These are phyloP conservation scores for Sphaerobolus stellatus DNA, from an alignment of 1,284 basidiomycete genomes.

Conservation along the genomic window DNA sequence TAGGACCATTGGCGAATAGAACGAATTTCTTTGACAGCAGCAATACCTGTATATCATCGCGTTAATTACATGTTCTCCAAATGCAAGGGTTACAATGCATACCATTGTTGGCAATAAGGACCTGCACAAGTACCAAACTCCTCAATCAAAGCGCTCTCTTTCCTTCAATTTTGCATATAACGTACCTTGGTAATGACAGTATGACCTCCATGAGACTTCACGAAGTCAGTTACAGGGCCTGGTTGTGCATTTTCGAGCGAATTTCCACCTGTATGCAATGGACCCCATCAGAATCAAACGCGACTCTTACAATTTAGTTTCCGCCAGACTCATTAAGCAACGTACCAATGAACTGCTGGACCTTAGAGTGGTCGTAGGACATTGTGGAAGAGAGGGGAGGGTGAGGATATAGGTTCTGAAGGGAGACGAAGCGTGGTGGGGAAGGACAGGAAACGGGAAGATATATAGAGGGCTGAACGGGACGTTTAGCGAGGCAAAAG, in stretches of 20 bases:
- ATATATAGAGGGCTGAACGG: background rate
- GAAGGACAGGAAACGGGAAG: background rate
- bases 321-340: slow-evolving; percentile 22
- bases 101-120: slow-evolving; percentile 97
- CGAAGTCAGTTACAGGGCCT: slow-evolving; percentile 87
- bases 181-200: slow-evolving; percentile 97
- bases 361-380: slow-evolving; percentile 73
- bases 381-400: slow-evolving; percentile 46
- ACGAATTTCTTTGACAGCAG: slow-evolving; percentile 98
- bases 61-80: slow-evolving; percentile 21
- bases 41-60: slow-evolving; percentile 74
- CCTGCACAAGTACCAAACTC: slow-evolving; percentile 57
- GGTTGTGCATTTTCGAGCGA: slow-evolving; percentile 81
- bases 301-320: no score
- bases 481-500: background rate
- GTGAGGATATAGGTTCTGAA: background rate
- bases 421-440: background rate
- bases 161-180: slow-evolving; percentile 7
- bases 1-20: slow-evolving; percentile 99
- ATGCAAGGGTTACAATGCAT: slow-evolving; percentile 18
- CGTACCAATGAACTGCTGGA: slow-evolving; percentile 84
- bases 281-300: no score
- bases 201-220: slow-evolving; percentile 90
- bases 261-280: slow-evolving; percentile 81
- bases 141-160: no score